Conservation (phyloP, 2,329 filamentous ascomycete species). For the Ophiostoma fasciatum region DNA sequence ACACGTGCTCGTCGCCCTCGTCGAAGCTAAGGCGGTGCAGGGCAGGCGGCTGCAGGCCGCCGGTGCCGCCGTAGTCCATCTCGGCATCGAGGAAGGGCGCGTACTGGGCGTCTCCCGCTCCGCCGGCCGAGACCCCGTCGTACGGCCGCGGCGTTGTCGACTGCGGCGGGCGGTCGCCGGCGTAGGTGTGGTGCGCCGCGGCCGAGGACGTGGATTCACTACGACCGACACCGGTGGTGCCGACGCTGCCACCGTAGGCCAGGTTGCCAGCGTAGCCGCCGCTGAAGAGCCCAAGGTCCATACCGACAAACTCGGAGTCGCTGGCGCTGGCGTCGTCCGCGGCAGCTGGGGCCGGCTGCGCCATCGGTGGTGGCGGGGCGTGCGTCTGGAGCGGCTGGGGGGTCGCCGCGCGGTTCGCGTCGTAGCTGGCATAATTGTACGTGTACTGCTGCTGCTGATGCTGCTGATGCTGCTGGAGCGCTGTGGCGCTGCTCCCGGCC, state of each 20-base stretch:
- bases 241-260: slow-evolving; percentile 33
- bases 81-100: slow-evolving; percentile 44
- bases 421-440: too few species aligned
- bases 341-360: too few species aligned
- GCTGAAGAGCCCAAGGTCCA: slow-evolving; percentile 62
- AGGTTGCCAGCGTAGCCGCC: slow-evolving; percentile 49
- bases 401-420: slow-evolving; percentile 13
- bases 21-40: slow-evolving; percentile 74
- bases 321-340: slow-evolving; percentile 40
- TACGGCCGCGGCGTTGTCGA: slow-evolving; percentile 28
- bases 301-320: slow-evolving; percentile 55
- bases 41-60: slow-evolving; percentile 65
- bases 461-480: background rate
- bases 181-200: slow-evolving; percentile 19
- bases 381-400: slow-evolving; percentile 30
- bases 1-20: slow-evolving; percentile 69
- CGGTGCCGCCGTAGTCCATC: slow-evolving; percentile 82
- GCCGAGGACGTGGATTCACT: too few species aligned
- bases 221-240: slow-evolving; percentile 23
- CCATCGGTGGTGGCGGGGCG: too few species aligned
- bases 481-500: slow-evolving; percentile 4
- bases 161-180: slow-evolving; percentile 31
- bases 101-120: too few species aligned
- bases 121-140: slow-evolving; percentile 14
- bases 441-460: slow-evolving; percentile 8